These are phyloP conservation scores for Acmispon strigosus DNA, from an alignment of 306 rosid species.

Conservation along the genomic window DNA sequence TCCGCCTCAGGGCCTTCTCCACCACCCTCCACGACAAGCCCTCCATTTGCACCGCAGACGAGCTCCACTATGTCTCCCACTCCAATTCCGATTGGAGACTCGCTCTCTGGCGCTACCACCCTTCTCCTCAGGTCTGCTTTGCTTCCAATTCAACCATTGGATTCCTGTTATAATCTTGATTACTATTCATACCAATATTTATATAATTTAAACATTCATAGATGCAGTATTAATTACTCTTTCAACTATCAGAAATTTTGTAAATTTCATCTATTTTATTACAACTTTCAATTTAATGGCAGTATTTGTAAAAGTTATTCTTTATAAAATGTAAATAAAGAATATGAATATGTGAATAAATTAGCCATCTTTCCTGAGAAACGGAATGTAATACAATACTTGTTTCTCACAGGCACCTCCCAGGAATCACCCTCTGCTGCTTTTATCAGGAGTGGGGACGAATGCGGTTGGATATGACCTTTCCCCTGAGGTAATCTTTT, in stretches of 20 bases:
- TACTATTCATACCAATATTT: too few relatives aligned
- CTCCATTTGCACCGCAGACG: slow-evolving; percentile 87
- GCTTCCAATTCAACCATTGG: not conserved
- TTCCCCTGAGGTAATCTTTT: slow-evolving; percentile 57
- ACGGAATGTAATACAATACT: not conserved
- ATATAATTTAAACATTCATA: too few relatives aligned
- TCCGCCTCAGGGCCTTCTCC: slow-evolving; percentile 55
- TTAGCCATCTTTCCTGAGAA: too few relatives aligned
- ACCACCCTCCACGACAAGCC: slow-evolving; percentile 52
- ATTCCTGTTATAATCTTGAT: too few relatives aligned
- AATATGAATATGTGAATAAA: too few relatives aligned
- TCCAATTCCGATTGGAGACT: slow-evolving; percentile 76
- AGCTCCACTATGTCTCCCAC: slow-evolving; percentile 87
- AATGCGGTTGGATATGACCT: slow-evolving; percentile 98
- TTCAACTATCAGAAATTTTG: not conserved
- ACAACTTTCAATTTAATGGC: not conserved
- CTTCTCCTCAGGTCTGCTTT: slow-evolving; percentile 56
- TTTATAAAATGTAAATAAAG: not conserved
- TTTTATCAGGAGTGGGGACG: slow-evolving; percentile 93
- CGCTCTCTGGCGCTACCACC: slow-evolving; percentile 95
- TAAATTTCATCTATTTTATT: not conserved
- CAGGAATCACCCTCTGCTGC: slow-evolving; percentile 81
- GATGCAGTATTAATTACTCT: not conserved
- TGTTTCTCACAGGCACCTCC: slow-evolving; percentile 61
- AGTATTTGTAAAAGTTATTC: not conserved